Evolutionary conservation across 2,329 filamentous ascomycete genomes (phyloP), one percentile per base, ranked within the genome.

Genomic region (Colletotrichum tropicicola): DNA sequence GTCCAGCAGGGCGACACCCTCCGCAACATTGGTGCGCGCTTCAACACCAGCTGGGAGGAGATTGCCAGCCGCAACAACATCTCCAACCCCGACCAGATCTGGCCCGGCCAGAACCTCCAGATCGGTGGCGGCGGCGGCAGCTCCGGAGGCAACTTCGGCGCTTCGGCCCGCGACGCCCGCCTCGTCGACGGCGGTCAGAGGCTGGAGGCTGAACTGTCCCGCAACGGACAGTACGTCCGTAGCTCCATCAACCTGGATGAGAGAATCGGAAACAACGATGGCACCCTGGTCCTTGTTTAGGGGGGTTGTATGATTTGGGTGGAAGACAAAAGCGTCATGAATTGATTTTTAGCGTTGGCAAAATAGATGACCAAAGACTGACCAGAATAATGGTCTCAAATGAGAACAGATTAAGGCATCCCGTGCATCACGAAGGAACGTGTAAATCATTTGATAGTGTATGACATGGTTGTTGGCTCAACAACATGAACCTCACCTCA

Each of bases 1-100:
- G 78, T 82, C 7, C 77, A 80, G 73, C 72, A 73, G 12, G 80
- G 80, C 9, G 79, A 82, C 45, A 82, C 79, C 3, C 76, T 82
- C 6, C 74, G 79, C 9, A 70, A 70, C 17, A 81, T 82, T 30
- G 79, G 74, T 4, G 68, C 65, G 10, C 72, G 72, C 2, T 75
- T 74, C 52, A 70, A 72, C 53, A 69, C 70, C 49, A 73, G 71
- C 15, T 80, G 74, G 35, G 76, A 82, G 32, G 79, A 80, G 23
- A 74, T 82, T 37, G 78, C 77, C 9, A 70, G 76, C 19, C 72
- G 71, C 32, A 82, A 82, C 68, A 73, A 73, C 67, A 77, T 82
- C 59, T 5, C 68, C 58, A 80, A 82, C 68, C 77, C 79, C 6
- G 79, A 82, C 44, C 62, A 79, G 70, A 82, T 82, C 64, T 79